Conservation (phyloP, 768 basidiomycete species). For the Boletus sensibilis region DNA sequence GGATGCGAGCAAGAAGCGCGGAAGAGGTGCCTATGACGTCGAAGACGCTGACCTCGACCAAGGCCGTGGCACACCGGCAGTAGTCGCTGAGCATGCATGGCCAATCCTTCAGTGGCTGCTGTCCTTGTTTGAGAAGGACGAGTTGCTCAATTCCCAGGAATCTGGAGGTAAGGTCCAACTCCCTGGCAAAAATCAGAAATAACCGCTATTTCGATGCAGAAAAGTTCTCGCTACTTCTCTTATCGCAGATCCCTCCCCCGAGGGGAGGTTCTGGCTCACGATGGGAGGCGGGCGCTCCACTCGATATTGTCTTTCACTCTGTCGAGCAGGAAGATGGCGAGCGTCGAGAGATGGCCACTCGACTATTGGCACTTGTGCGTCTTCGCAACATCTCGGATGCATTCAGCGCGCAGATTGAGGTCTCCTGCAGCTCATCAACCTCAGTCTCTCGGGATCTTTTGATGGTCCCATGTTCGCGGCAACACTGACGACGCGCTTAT, state of each 20-base stretch:
- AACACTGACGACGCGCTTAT: slow-evolving; percentile 37
- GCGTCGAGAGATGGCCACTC: slow-evolving; percentile 35
- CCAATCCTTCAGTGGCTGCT: slow-evolving; percentile 69
- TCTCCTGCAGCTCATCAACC: slow-evolving; percentile 39
- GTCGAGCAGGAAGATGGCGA: slow-evolving; percentile 32
- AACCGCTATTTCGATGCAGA: slow-evolving; percentile 26
- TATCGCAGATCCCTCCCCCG: slow-evolving; percentile 58
- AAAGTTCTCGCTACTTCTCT: slow-evolving; percentile 50
- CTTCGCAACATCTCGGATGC: background rate
- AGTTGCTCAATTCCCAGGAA: slow-evolving; percentile 35
- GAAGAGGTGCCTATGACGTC: slow-evolving; percentile 28
- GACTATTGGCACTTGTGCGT: slow-evolving; percentile 35
- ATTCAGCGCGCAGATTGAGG: background rate
- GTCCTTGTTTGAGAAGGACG: slow-evolving; percentile 66
- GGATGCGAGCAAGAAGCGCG: slow-evolving; percentile 34
- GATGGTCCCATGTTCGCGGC: slow-evolving; percentile 38
- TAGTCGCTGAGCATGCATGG: slow-evolving; percentile 68
- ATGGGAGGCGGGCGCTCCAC: slow-evolving; percentile 54
- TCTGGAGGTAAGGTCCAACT: slow-evolving; percentile 25
- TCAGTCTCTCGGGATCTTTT: slow-evolving; percentile 37
- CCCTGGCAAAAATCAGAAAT: slow-evolving; percentile 6
- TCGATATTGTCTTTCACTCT: slow-evolving; percentile 46
- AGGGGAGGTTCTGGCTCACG: slow-evolving; percentile 46
- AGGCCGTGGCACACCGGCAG: slow-evolving; percentile 16
- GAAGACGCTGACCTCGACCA: slow-evolving; percentile 25